Evolutionary conservation across 129 eudicot genomes (phyloP).

Genomic region (Artemisia argyi): DNA sequence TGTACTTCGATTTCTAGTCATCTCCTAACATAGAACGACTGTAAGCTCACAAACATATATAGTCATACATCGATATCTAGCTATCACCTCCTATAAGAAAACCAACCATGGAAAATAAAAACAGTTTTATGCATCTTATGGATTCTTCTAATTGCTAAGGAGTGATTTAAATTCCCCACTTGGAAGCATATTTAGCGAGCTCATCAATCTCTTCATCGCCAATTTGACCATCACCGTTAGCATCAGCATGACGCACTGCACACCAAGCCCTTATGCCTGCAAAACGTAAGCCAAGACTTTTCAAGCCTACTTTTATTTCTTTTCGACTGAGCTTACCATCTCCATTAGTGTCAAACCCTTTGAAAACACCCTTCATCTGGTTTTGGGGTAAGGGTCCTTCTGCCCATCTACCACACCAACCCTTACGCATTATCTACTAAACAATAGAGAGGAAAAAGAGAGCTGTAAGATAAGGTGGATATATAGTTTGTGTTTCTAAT

Average conservation of each 20-base stretch:
- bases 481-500: slow-evolving; percentile 12
- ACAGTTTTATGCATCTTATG: neutral
- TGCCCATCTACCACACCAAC: slow-evolving; percentile 19
- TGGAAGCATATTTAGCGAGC: slow-evolving; percentile 33
- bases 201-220: slow-evolving; percentile 42
- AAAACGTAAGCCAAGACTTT: slow-evolving; percentile 25
- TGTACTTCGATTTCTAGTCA: slow-evolving; percentile 4
- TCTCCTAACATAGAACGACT: neutral
- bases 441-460: neutral
- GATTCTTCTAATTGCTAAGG: neutral
- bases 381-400: slow-evolving; percentile 4
- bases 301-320: slow-evolving; percentile 45
- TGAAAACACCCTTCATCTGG: slow-evolving; percentile 28
- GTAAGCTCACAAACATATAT: slow-evolving; percentile 1
- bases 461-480: neutral
- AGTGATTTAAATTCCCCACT: slow-evolving; percentile 27
- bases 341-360: slow-evolving; percentile 31
- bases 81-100: slow-evolving; percentile 11
- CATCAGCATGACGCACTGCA: slow-evolving; percentile 36
- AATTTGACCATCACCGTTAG: slow-evolving; percentile 45
- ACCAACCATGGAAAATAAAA: slow-evolving; percentile 18
- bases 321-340: slow-evolving; percentile 42
- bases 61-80: no score
- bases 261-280: slow-evolving; percentile 32
- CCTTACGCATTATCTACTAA: slow-evolving; percentile 15